Base-by-base conservation (phyloP, 179 eudicot species). In the Heliamphora pulchella region DNA sequence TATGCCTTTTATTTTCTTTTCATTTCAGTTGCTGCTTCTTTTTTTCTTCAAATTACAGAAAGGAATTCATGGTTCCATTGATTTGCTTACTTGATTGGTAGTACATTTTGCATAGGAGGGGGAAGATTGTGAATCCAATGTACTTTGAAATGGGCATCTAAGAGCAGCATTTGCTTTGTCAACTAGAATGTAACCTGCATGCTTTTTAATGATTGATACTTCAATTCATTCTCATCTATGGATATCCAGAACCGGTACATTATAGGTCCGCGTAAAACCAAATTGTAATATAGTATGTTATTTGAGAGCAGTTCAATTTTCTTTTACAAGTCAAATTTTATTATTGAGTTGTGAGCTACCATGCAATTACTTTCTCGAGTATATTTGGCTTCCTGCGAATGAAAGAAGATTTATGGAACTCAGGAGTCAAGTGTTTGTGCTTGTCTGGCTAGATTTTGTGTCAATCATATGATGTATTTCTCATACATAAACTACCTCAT, bases 1-100 rank as follows among this genome's bases (percentile, higher is more conserved):
- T 71, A 17, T 72, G 31, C 62, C 79, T 10, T 47, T 50, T 14
- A 44, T 39, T 57, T 55, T 80, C 47, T 17, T 5, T 76, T 63
- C 50, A 10, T 44, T 67, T 71, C 13, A 6, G n/a, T n/a, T n/a
- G n/a, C n/a, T n/a, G 20, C 18, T 58, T 22, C 11, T 71, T 14
- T 31, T 18, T 61, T 20, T 18, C 46, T 44, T 22, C 67, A n/a
- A 8, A 71, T 47, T 31, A 46, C 3, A 7, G 57, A 57, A 44
- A 66, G 31, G 66, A 39, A 17, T 41, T 53, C 39, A 46, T 47
- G 17, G 20, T 22, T 76, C 17, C 18, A 1, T 57, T 64, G 71
- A 71, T 71, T n/a, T 15, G 50, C 48, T 71, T 47, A 13, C 6
- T 13, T 6, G 44, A 75, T 6, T 13, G 63, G 59, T 73, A 51